phyloP scores from a whole-genome alignment of 2,329 filamentous ascomycete genomes.

The Cercospora berteroae region DNA sequence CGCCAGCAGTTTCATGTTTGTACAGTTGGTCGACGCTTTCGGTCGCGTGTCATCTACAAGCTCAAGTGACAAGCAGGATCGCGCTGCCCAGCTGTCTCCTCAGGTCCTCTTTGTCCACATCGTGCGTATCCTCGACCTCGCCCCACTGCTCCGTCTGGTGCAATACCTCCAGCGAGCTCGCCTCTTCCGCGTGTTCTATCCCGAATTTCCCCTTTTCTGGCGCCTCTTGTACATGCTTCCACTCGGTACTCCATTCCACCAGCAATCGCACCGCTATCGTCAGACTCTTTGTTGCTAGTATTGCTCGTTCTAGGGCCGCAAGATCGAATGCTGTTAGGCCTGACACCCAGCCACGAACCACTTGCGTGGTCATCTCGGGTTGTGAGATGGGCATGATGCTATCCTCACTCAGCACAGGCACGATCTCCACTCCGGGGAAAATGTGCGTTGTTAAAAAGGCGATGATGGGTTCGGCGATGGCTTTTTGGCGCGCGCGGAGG shows the following conservation, averaged over 20 bases:
- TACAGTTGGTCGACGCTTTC: not conserved
- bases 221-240: slow-evolving; percentile 52
- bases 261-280: slow-evolving; percentile 73
- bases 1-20: not conserved
- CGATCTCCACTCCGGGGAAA: slow-evolving; percentile 80
- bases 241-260: slow-evolving; percentile 81
- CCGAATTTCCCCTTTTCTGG: slow-evolving; percentile 58
- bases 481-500: slow-evolving; percentile 70
- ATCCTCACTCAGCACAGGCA: slow-evolving; percentile 74
- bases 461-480: slow-evolving; percentile 68
- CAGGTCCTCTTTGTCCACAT: slow-evolving; percentile 90
- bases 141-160: slow-evolving; percentile 94
- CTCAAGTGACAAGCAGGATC: slow-evolving; percentile 64
- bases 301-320: slow-evolving; percentile 78
- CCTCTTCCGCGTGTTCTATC: slow-evolving; percentile 75
- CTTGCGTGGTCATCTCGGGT: slow-evolving; percentile 68
- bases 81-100: slow-evolving; percentile 84
- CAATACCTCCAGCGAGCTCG: slow-evolving; percentile 77
- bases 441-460: slow-evolving; percentile 67
- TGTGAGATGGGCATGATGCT: slow-evolving; percentile 76
- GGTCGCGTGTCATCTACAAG: not conserved
- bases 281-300: slow-evolving; percentile 83
- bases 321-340: slow-evolving; percentile 75
- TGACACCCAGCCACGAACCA: slow-evolving; percentile 74
- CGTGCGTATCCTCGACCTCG: slow-evolving; percentile 96